Percentiles rank a stretch among this genome's conserved stretches.
Evolutionary conservation across 805 yeast genomes (phyloP).

Genomic region (Grigorovia humatica): DNA sequence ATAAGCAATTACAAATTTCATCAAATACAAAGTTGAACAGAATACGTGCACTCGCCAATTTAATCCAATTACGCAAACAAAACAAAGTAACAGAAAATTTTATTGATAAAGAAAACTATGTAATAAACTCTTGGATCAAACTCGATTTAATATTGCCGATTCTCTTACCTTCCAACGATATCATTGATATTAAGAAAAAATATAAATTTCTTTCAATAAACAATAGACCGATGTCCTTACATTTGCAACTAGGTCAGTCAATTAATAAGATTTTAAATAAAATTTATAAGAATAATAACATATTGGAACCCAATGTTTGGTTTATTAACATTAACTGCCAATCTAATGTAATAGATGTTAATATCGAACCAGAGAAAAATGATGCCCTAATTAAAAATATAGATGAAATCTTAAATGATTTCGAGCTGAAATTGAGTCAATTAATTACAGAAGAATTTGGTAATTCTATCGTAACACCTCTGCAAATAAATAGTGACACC

Average conservation of each 20-base stretch:
- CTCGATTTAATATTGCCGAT: slow-evolving; percentile 26
- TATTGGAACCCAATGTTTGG: slow-evolving; percentile 30
- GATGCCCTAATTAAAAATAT: slow-evolving; percentile 29
- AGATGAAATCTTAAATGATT: slow-evolving; percentile 10
- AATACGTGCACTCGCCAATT: slow-evolving; percentile 7
- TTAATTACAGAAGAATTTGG: neutral
- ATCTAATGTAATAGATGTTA: slow-evolving; percentile 27
- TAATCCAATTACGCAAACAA: slow-evolving; percentile 8
- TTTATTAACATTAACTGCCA: slow-evolving; percentile 20
- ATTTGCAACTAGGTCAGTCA: slow-evolving; percentile 25
- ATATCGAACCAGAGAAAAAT: slow-evolving; percentile 37
- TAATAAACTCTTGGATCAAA: slow-evolving; percentile 5
- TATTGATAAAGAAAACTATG: slow-evolving; percentile 5
- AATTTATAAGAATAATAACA: slow-evolving; percentile 15
- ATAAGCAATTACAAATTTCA: slow-evolving; percentile 12
- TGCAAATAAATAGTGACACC: too few species aligned
- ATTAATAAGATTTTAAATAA: slow-evolving; percentile 18
- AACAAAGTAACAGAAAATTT: slow-evolving; percentile 8
- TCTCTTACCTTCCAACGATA: slow-evolving; percentile 24
- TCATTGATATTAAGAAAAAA: slow-evolving; percentile 13
- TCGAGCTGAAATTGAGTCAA: neutral
- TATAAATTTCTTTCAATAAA: slow-evolving; percentile 29
- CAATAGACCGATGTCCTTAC: slow-evolving; percentile 23
- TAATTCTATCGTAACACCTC: neutral
- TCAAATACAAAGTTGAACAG: slow-evolving; percentile 6